These are phyloP conservation scores for Chaetomidium leptoderma DNA, from an alignment of 495 filamentous ascomycete species.

Conservation along the genomic window DNA sequence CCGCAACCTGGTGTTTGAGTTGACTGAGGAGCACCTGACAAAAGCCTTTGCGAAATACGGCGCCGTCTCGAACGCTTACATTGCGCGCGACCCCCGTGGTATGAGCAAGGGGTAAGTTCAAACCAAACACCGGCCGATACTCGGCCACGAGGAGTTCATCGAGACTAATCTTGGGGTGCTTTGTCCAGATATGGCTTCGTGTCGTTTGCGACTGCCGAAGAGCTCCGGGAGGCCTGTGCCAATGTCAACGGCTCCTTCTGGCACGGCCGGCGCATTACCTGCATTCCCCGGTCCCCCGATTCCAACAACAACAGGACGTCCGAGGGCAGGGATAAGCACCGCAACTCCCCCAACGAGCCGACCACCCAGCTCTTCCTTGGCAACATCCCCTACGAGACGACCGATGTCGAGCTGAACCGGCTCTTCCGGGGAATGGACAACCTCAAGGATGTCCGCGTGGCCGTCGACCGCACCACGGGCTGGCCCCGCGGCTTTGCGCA, in stretches of 20 bases:
- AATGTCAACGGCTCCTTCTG: constrained; percentile 64
- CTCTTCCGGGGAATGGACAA: constrained; percentile 70
- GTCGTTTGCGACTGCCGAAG: constrained; percentile 54
- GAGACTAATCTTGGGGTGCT: constrained; percentile 24
- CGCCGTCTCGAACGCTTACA: constrained; percentile 46
- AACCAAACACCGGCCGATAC: neutral
- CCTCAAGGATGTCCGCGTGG: constrained; percentile 77
- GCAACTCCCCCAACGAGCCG: constrained; percentile 34
- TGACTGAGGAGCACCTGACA: constrained; percentile 65
- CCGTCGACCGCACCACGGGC: constrained; percentile 84
- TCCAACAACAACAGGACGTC: too few relatives aligned
- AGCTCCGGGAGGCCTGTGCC: constrained; percentile 57
- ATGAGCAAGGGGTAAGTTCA: constrained; percentile 79
- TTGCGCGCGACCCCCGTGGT: constrained; percentile 68
- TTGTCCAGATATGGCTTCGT: constrained; percentile 72
- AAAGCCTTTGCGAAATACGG: constrained; percentile 66
- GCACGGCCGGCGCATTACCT: constrained; percentile 69
- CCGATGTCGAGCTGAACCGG: constrained; percentile 78
- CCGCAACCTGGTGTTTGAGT: constrained; percentile 83
- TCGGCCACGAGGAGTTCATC: too few relatives aligned
- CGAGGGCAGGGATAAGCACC: neutral
- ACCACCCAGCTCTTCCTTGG: constrained; percentile 77
- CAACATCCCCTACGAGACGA: constrained; percentile 84
- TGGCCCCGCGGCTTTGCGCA: constrained; percentile 87
- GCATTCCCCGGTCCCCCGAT: constrained; percentile 48